A percentile compares a stretch with the other conserved stretches of the same genome.
These are phyloP conservation scores for Saprolegnia diclina DNA, from an alignment of 352 stramenopile species.

Conservation along the genomic window DNA sequence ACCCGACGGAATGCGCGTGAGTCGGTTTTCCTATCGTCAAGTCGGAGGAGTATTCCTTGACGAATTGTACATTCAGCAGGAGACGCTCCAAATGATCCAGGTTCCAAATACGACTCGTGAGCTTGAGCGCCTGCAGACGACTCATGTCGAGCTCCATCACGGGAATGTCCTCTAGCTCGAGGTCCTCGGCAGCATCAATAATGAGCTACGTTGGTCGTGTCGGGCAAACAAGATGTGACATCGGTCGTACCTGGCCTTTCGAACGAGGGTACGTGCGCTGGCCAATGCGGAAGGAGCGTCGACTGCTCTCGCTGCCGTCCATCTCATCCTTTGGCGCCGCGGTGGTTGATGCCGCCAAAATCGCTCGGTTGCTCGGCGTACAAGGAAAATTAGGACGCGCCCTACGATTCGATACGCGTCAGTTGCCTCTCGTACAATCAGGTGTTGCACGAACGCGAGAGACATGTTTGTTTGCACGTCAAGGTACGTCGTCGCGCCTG, in stretches of 20 bases:
- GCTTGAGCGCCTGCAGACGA: constrained; percentile 39
- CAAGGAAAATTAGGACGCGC: not conserved
- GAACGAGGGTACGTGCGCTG: constrained; percentile 46
- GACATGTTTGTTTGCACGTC: not conserved
- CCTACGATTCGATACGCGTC: not conserved
- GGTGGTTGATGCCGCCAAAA: no score
- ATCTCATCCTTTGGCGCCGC: not conserved
- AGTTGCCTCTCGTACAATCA: not conserved
- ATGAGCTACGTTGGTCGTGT: constrained; percentile 31
- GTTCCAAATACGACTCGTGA: constrained; percentile 71
- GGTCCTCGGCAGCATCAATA: constrained; percentile 35
- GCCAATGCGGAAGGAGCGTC: not conserved
- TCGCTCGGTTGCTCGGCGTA: not conserved
- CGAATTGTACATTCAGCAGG: constrained; percentile 29
- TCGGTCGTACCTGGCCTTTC: constrained; percentile 34
- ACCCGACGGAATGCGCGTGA: constrained; percentile 55
- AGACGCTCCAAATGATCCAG: constrained; percentile 42
- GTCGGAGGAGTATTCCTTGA: not conserved
- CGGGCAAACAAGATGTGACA: not conserved
- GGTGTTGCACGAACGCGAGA: not conserved
- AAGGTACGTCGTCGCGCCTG: constrained; percentile 11
- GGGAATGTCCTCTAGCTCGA: constrained; percentile 16
- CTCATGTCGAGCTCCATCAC: constrained; percentile 42
- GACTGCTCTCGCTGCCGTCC: not conserved
- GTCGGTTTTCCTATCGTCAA: constrained; percentile 35